Conservation (phyloP, 108 stramenopile species). For the Aurantiochytrium sp. region DNA sequence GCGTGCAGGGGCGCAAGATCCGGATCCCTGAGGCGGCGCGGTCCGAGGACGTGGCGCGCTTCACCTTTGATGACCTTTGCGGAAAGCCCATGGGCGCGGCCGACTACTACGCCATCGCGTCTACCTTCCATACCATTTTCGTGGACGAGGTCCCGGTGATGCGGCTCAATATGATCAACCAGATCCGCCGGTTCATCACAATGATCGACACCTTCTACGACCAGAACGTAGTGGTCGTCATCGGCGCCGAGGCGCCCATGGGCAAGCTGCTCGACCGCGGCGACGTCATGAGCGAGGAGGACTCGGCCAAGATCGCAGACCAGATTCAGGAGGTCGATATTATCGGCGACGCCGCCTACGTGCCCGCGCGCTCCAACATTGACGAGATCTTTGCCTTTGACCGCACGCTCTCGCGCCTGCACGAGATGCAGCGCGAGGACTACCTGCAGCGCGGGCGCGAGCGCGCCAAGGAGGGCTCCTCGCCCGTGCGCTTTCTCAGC, state of each 20-base stretch:
- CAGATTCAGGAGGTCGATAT: slow-evolving; percentile 51
- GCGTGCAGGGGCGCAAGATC: slow-evolving; percentile 5
- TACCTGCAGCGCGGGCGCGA: slow-evolving; percentile 36
- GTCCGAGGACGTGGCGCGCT: slow-evolving; percentile 43
- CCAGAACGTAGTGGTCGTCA: slow-evolving; percentile 45
- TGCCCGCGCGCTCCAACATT: slow-evolving; percentile 25
- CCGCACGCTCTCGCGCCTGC: slow-evolving; percentile 48
- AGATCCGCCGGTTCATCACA: slow-evolving; percentile 90
- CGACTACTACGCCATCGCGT: slow-evolving; percentile 84
- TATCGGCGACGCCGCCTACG: slow-evolving; percentile 11
- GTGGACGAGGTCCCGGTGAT: slow-evolving; percentile 74
- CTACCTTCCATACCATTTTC: slow-evolving; percentile 71
- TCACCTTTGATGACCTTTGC: slow-evolving; percentile 86
- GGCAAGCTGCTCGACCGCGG: slow-evolving; percentile 45
- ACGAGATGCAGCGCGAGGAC: slow-evolving; percentile 54
- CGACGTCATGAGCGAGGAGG: slow-evolving; percentile 23
- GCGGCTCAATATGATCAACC: slow-evolving; percentile 65
- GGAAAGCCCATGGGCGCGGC: slow-evolving; percentile 73
- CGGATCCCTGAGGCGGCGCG: neutral
- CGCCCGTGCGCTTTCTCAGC: neutral
- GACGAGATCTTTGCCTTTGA: slow-evolving; percentile 63
- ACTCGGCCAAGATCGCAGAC: neutral
- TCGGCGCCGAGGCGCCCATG: neutral
- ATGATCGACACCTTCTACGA: slow-evolving; percentile 96
- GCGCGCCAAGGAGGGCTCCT: neutral